Conservation (phyloP, 139 green algal species). For the Tetraselmis striata region DNA sequence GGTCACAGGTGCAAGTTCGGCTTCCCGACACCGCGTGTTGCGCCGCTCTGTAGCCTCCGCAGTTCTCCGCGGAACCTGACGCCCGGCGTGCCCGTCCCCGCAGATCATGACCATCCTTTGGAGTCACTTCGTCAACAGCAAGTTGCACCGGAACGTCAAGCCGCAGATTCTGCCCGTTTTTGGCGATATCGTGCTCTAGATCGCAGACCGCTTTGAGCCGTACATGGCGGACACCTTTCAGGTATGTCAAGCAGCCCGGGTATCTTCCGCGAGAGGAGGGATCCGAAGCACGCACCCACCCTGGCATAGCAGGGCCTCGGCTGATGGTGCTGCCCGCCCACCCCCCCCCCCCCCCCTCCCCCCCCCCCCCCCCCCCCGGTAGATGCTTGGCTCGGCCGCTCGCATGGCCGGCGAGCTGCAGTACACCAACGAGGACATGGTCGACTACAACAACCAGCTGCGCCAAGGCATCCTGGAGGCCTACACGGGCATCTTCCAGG, state of each 20-base stretch:
- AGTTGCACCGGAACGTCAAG: slow-evolving; percentile 91
- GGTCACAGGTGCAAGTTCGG: no score
- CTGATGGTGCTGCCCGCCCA: no score
- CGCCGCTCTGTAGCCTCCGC: neutral
- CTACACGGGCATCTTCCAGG: slow-evolving; percentile 79
- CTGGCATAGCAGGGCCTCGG: neutral
- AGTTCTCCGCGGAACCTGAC: slow-evolving; percentile 7
- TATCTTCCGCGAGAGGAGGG: neutral
- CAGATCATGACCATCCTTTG: neutral
- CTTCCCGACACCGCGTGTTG: no score
- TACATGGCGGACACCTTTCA: slow-evolving; percentile 70
- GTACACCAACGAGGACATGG: slow-evolving; percentile 65
- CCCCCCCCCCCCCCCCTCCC: no score
- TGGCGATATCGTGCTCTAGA: slow-evolving; percentile 86
- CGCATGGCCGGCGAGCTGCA: slow-evolving; percentile 12
- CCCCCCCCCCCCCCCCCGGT: no score
- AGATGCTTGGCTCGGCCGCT: neutral
- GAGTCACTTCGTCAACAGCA: slow-evolving; percentile 35
- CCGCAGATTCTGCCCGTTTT: slow-evolving; percentile 85
- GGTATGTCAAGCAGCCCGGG: neutral
- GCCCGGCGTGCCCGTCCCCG: neutral
- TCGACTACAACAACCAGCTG: slow-evolving; percentile 91
- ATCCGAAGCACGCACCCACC: no score
- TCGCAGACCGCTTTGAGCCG: slow-evolving; percentile 80
- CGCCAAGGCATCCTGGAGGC: slow-evolving; percentile 87